Percentiles rank a stretch among this genome's conserved stretches.
Evolutionary conservation across 495 filamentous ascomycete genomes (phyloP).

Genomic region (Wilcoxina mikolae): DNA sequence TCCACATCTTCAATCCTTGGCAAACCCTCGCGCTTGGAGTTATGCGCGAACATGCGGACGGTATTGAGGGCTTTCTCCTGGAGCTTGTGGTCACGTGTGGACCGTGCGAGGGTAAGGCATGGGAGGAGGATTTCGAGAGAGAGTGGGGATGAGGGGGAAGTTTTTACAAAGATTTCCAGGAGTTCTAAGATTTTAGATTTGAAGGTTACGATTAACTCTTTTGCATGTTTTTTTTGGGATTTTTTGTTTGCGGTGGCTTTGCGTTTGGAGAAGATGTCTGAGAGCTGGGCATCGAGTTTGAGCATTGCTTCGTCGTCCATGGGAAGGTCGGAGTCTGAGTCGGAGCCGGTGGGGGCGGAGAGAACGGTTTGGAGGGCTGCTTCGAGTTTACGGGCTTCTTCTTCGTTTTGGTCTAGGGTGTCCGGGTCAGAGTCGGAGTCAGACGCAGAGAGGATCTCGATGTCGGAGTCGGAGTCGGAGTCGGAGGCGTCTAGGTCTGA

Average conservation of each 20-base stretch:
- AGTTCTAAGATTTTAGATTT: slow-evolving; percentile 86
- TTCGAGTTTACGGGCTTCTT: slow-evolving; percentile 40
- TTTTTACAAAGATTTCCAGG: slow-evolving; percentile 70
- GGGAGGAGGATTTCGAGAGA: slow-evolving; percentile 56
- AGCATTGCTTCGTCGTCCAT: slow-evolving; percentile 97
- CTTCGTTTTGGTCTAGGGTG: neutral
- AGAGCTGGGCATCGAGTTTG: slow-evolving; percentile 63
- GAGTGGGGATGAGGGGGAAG: slow-evolving; percentile 50
- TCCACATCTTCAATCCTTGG: slow-evolving; percentile 22
- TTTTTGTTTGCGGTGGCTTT: slow-evolving; percentile 38
- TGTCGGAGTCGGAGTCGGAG: slow-evolving; percentile 35
- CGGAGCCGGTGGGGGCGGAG: slow-evolving; percentile 41
- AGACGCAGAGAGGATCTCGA: slow-evolving; percentile 1
- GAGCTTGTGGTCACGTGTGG: slow-evolving; percentile 54
- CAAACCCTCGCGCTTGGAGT: slow-evolving; percentile 34
- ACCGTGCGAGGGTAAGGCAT: slow-evolving; percentile 36
- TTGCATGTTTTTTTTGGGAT: slow-evolving; percentile 69
- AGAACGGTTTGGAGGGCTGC: slow-evolving; percentile 64
- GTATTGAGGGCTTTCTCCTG: slow-evolving; percentile 54
- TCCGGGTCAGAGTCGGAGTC: slow-evolving; percentile 14
- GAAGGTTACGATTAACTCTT: slow-evolving; percentile 83
- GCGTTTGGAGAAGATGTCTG: slow-evolving; percentile 67
- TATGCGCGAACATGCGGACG: slow-evolving; percentile 54
- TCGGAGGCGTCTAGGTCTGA: slow-evolving; percentile 27
- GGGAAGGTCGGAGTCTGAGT: slow-evolving; percentile 49